Base-by-base conservation (phyloP, 208 protist species). In the Trypanosoma melophagium region DNA sequence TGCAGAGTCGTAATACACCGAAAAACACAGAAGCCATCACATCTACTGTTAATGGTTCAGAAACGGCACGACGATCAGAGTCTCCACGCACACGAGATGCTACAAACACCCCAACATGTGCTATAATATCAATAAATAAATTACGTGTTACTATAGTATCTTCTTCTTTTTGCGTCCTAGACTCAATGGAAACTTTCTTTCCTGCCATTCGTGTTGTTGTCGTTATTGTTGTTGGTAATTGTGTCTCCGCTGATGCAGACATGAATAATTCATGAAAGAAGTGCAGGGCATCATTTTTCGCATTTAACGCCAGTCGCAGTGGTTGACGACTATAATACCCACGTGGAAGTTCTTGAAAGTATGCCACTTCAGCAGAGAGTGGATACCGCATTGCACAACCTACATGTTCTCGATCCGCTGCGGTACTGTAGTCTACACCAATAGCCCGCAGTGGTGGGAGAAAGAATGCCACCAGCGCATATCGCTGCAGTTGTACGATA, bases 361-460 rank as follows among this genome's bases (percentile, higher is more conserved):
- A 87, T 19, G 83, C 79, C 65, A 84, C 77, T 12, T 77, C 74
- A 8, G 66, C 63, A 22, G 71, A 66, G 44, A 51, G 52, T 22
- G 81, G 69, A 41, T 76, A 83, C 40, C 63, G 58, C 47, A 80
- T 17, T 7, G 72, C 72, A 49, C 44, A 75, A 61, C 73, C 72
- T 16, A 87, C 54, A 45, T 74, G 66, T 41, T 68, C 53, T 14
- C 68, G 25, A 25, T 67, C 62, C 13, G 67, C 69, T 9, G 62
- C 67, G n/a, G 73, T 83, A 54, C 71, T 64, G 51, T 80, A 71
- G 68, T 93, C 87, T 3, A 93, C 69, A 1, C 80, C 87, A 51
- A 90, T 83, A n/a, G 87, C 87, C 8, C 87, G 83, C 21, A 93
- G 65, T 16, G 78, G 75, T 0, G 87, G 87, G 4, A 89, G 65